A percentile compares a stretch with the other conserved stretches of the same genome.
Conservation (phyloP, 352 stramenopile species). For the Sclerospora graminicola region DNA sequence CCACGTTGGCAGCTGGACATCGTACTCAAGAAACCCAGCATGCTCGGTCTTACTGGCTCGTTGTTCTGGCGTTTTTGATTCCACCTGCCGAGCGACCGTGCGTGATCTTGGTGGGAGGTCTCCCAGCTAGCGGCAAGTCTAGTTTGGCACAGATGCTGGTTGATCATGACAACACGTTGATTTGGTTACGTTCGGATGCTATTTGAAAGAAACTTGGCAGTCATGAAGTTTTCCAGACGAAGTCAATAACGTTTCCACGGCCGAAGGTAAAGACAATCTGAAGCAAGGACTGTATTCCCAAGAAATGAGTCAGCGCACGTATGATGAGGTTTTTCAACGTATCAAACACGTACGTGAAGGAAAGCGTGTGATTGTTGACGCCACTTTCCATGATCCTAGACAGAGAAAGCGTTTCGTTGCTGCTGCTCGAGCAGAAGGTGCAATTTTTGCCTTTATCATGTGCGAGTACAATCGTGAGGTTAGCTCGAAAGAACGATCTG, state of each 20-base stretch:
- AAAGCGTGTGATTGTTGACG: too few species aligned
- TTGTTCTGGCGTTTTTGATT: constrained; percentile 43
- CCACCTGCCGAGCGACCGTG: constrained; percentile 21
- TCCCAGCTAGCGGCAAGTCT: constrained; percentile 58
- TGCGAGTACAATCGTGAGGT: constrained; percentile 66
- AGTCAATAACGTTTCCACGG: not conserved
- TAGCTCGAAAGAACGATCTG: constrained; percentile 46
- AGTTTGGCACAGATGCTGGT: constrained; percentile 43
- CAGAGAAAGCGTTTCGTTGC: too few species aligned
- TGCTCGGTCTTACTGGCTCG: too few species aligned
- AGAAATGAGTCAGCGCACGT: constrained; percentile 38
- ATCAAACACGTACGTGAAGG: constrained; percentile 31
- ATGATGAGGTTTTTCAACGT: too few species aligned
- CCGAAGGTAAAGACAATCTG: too few species aligned
- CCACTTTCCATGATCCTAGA: too few species aligned
- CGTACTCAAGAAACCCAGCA: constrained; percentile 29
- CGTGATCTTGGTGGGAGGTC: constrained; percentile 43
- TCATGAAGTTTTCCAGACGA: constrained; percentile 2
- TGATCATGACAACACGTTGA: constrained; percentile 30
- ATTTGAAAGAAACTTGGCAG: constrained; percentile 48
- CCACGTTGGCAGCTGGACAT: constrained; percentile 24
- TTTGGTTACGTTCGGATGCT: too few species aligned
- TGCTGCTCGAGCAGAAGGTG: constrained; percentile 37
- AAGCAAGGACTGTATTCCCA: constrained; percentile 52
- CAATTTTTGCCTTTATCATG: constrained; percentile 39